phyloP scores from a whole-genome alignment of 169 alveolate genomes.

The Plasmodium gallinaceum region DNA sequence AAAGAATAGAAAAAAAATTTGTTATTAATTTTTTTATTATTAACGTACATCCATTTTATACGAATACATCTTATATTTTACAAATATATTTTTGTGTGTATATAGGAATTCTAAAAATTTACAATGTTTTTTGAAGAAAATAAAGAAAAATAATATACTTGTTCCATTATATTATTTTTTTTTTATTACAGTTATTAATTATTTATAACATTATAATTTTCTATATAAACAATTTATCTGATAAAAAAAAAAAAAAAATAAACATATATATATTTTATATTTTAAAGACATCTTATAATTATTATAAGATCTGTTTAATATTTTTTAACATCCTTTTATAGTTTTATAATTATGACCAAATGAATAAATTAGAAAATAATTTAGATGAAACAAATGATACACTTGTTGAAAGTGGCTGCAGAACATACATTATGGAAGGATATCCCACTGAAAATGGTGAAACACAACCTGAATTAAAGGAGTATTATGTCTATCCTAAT shows the following conservation, averaged over 20 bases:
- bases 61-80: too few species aligned
- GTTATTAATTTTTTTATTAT: too few species aligned
- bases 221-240: not conserved
- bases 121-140: too few species aligned
- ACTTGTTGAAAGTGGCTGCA: conserved; percentile 17
- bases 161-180: too few species aligned
- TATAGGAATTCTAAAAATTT: too few species aligned
- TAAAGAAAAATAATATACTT: too few species aligned
- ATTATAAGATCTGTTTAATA: not conserved
- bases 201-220: too few species aligned
- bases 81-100: too few species aligned
- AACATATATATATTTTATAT: not conserved
- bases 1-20: too few species aligned
- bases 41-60: too few species aligned
- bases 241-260: not conserved
- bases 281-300: conserved; percentile 1
- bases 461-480: conserved; percentile 38
- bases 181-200: too few species aligned
- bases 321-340: too few species aligned
- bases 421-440: conserved; percentile 14
- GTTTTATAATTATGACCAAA: conserved; percentile 13
- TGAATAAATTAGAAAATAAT: conserved; percentile 25
- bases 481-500: conserved; percentile 46
- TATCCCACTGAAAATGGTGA: conserved; percentile 22
- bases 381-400: conserved; percentile 66